Base-by-base conservation (phyloP, 2,329 filamentous ascomycete species). In the Cladosporium sphaerospermum region DNA sequence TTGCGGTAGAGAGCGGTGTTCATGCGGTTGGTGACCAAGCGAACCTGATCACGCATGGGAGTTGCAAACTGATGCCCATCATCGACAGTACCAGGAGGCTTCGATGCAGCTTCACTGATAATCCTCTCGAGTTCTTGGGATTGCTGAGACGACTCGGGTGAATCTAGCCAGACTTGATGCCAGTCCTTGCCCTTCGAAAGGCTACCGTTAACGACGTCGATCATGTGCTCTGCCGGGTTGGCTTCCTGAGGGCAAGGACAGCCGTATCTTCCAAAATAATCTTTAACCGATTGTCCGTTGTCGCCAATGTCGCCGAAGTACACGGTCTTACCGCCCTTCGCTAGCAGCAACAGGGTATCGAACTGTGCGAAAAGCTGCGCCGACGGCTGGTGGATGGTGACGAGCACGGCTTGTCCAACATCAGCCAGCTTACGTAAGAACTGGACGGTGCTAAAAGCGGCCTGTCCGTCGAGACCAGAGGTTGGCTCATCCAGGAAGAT, bases 371-470 rank as follows among this genome's bases (percentile, higher is more conserved):
- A 86, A 0, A 88, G 71, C 9, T 82, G 78, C 0, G 82, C 81
- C 1, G 82, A 85, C 0, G 85, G 85, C 65, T 88, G 84, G 59
- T 88, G 84, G 39, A 88, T 87, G 0, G 84, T 88, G 55, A 82
- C 82, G 1, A 88, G 70, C 1, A 88, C 79, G 4, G 84, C 83
- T 60, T 88, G 84, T 0, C 84, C 84, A 2, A 77, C 77, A 45
- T 81, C 78, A 7, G 84, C 83, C 0, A 88, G 74, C 64, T 85
- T 86, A 9, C 82, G 74, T 14, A 88, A 64, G 68, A 87, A 86
- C 0, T 82, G 78, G 5, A 86, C 76, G 0, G 79, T 84, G 56
- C 82, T 81, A 63, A 76, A 84, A 0, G 86, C 85, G 4, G 84
- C 83, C 52, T 85, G 79, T 2, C 83, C 84, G 59, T 89, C 86